These are phyloP conservation scores for Phaeosphaeriaceae sp. DNA, from an alignment of 2,329 filamentous ascomycete species.

Conservation along the genomic window DNA sequence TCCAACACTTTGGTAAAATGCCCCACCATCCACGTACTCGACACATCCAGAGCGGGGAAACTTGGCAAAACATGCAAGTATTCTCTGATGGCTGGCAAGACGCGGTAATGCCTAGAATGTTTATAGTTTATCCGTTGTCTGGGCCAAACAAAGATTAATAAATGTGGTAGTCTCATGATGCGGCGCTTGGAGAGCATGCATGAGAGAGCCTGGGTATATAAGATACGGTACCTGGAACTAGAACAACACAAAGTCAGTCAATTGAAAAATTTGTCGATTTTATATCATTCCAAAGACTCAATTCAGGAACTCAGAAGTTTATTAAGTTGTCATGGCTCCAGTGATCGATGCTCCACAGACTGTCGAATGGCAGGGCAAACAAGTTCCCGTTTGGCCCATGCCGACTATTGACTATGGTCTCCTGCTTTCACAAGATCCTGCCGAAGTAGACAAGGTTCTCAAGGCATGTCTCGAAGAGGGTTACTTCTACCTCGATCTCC, in stretches of 20 bases:
- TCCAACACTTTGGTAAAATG: slow-evolving; percentile 25
- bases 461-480: slow-evolving; percentile 59
- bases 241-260: background rate
- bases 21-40: slow-evolving; percentile 5
- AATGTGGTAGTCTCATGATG: slow-evolving; percentile 7
- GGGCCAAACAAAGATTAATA: slow-evolving; percentile 7
- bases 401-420: slow-evolving; percentile 60
- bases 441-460: slow-evolving; percentile 60
- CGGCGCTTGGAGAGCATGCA: background rate
- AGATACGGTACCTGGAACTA: background rate
- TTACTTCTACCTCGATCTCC: slow-evolving; percentile 64
- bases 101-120: background rate
- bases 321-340: slow-evolving; percentile 30
- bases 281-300: too few relatives aligned
- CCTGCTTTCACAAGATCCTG: slow-evolving; percentile 61
- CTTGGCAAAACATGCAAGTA: slow-evolving; percentile 13
- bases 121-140: slow-evolving; percentile 5
- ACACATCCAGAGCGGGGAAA: slow-evolving; percentile 26
- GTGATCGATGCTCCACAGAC: slow-evolving; percentile 25
- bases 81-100: slow-evolving; percentile 2
- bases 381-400: slow-evolving; percentile 37
- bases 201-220: slow-evolving; percentile 16
- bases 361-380: slow-evolving; percentile 42
- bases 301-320: background rate
- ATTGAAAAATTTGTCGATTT: too few relatives aligned